Base-by-base conservation (phyloP, 768 basidiomycete genomes). In the Sporobolomyces phaffii region DNA sequence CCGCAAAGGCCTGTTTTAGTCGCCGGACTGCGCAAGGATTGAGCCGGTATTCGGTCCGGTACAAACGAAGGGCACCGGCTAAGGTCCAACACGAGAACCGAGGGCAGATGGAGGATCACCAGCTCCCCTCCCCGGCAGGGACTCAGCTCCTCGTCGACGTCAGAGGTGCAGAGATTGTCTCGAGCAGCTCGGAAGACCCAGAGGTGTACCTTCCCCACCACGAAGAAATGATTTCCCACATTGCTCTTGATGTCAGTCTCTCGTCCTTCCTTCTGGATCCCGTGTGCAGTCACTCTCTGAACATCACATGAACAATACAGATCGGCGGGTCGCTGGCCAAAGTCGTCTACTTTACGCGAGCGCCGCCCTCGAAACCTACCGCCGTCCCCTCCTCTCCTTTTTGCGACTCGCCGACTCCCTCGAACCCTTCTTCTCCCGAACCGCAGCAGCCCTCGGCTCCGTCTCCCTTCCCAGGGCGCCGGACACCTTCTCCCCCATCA, bases 131-230 rank as follows among this genome's bases (percentile, higher is more conserved):
- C 33, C 59, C 70, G 0, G 51, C 52, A 1, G 70, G 69, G 2
- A 70, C 70, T 1, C 62, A 62, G 52, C 58, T 72, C 11, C 24
- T 72, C n/a, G 71, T 72, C 14, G 67, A 72, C 29, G 61, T 65
- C 0, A 38, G 64, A 14, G 71, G 71, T 11, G 71, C 71, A 24
- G 67, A 68, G 71, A 72, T 72, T 36, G 66, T 68, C n/a, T 60
- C 63, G 48, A 68, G 66, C 54, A 43, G 44, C 17, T 65, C 67
- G 4, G 63, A 65, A 24, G 71, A 69, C n/a, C 71, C 71, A 76
- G 94, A 92, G 14, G 97, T 99, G 74, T 98, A 98, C 79, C 83
- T 99, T 36, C 96, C 96, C 60, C 93, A 96, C 76, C 86, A 98
- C 80, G 94, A 94, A 68, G 96, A 99, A 78, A 90, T 91, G 28